Evolutionary conservation across 179 eudicot genomes (phyloP).

Genomic region (Silene noctiflora): DNA sequence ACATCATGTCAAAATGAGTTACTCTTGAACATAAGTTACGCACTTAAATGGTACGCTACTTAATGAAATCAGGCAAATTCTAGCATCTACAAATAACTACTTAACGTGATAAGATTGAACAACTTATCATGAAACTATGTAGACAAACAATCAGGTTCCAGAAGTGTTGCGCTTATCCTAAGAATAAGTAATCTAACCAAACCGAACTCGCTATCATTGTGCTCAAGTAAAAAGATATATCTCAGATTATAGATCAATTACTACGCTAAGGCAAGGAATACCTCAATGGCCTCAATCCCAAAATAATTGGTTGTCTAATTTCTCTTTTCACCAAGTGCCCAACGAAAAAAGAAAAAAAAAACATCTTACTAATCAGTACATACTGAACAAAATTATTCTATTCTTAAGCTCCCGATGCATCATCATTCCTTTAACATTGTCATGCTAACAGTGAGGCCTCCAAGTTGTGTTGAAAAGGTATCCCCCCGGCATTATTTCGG

Average conservation of each 20-base stretch:
- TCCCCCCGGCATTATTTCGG: too few species aligned
- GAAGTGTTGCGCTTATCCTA: not conserved
- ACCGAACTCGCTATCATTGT: not conserved
- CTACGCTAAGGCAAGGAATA: not conserved
- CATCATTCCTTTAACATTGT: too few species aligned
- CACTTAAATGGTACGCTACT: conserved; percentile 3
- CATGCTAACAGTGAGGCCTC: not conserved
- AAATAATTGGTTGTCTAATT: too few species aligned
- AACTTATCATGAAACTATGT: not conserved
- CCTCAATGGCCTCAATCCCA: not conserved
- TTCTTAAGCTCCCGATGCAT: too few species aligned
- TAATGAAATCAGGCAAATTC: conserved; percentile 1
- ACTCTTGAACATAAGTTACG: not conserved
- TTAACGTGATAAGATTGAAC: conserved; percentile 4
- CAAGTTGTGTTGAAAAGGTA: not conserved
- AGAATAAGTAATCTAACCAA: not conserved
- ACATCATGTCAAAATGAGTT: not conserved
- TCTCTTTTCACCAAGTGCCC: too few species aligned
- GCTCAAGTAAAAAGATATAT: not conserved
- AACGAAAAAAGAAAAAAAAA: too few species aligned
- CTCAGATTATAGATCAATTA: not conserved
- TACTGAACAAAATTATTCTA: too few species aligned
- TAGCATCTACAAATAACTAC: not conserved
- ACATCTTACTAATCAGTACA: not conserved
- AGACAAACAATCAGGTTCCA: not conserved